phyloP scores from a whole-genome alignment of 2,329 filamentous ascomycete species.

The Aspergillus phoenicis region DNA sequence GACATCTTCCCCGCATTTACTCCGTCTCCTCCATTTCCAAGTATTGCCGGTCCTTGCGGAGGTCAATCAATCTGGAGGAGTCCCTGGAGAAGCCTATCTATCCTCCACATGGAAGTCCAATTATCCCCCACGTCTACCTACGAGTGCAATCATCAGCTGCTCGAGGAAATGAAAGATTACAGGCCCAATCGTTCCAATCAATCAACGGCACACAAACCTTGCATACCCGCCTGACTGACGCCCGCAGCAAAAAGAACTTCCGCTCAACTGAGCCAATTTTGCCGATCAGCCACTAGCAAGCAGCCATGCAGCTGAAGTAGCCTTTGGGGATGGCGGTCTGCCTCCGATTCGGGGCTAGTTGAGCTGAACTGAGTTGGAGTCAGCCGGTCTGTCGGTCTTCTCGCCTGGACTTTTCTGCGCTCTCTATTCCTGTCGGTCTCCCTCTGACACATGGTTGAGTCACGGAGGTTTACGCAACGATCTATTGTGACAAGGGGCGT shows the following conservation, averaged over 20 bases:
- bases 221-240: neutral
- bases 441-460: neutral
- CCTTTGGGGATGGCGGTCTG: neutral
- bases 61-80: neutral
- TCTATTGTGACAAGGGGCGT: neutral
- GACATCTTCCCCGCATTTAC: neutral
- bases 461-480: neutral
- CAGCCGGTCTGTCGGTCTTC: too few species aligned
- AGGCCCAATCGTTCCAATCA: neutral
- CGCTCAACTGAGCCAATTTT: neutral
- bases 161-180: neutral
- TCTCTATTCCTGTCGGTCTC: neutral
- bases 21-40: neutral
- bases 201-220: neutral
- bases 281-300: slow-evolving; percentile 1
- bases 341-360: neutral
- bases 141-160: neutral
- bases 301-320: neutral
- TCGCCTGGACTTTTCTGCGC: neutral
- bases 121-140: neutral
- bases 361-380: neutral
- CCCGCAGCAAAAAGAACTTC: neutral
- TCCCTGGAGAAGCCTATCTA: neutral
- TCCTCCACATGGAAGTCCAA: neutral
- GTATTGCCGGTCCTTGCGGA: neutral